Evolutionary conservation across 2,329 filamentous ascomycete species (phyloP).

Genomic region (Trichoderma aggressivum): DNA sequence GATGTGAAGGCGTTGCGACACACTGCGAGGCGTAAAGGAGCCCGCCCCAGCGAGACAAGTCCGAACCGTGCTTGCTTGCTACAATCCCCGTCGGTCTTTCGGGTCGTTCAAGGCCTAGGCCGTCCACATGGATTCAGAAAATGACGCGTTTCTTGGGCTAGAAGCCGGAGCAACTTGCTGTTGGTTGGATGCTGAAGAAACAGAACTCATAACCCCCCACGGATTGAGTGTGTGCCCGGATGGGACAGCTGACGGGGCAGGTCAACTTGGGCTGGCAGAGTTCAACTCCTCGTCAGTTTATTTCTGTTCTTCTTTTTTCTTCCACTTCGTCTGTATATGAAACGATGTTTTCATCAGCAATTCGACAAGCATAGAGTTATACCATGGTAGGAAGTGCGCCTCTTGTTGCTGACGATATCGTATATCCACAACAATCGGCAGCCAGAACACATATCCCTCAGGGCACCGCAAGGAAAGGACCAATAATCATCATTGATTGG

Average conservation of each 20-base stretch:
- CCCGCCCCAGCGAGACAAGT: not conserved
- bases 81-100: constrained; percentile 5
- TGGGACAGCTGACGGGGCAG: not conserved
- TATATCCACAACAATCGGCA: not conserved
- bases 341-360: not conserved
- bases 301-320: not conserved
- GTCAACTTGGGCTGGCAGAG: not conserved
- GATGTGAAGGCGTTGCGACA: not conserved
- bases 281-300: not conserved
- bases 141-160: not conserved
- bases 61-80: not conserved
- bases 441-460: too few relatives aligned
- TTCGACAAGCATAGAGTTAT: not conserved
- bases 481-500: not conserved
- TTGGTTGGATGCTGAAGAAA: not conserved
- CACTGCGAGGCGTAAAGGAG: too few relatives aligned
- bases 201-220: not conserved
- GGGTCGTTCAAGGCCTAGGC: not conserved
- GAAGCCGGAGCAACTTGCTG: not conserved
- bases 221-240: not conserved
- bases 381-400: not conserved
- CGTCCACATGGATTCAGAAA: not conserved
- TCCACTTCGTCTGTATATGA: not conserved
- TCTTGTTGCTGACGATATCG: not conserved
- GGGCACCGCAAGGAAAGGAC: not conserved